Conservation (phyloP, 768 basidiomycete species). For the Leccinum obscurum region DNA sequence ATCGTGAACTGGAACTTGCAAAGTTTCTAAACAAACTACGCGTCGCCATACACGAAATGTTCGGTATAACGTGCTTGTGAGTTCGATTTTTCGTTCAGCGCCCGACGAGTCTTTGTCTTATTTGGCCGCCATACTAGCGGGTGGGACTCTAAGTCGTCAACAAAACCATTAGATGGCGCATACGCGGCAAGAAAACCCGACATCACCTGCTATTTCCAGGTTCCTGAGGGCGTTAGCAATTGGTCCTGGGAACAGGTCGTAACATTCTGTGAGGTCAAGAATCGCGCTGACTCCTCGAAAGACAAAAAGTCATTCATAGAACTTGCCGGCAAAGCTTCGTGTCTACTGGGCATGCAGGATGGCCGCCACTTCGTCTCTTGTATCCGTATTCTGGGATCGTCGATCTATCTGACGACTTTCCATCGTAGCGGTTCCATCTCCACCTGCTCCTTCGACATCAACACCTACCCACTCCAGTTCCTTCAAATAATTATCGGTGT, state of each 20-base stretch:
- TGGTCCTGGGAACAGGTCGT: not conserved
- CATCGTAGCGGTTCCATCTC: not conserved
- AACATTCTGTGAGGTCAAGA: not conserved
- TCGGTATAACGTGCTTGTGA: not conserved
- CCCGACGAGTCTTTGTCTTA: too few relatives aligned
- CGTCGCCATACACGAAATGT: not conserved
- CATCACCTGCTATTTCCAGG: not conserved
- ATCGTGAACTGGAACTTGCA: not conserved
- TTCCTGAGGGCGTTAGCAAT: not conserved
- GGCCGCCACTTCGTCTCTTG: not conserved
- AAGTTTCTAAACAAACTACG: not conserved
- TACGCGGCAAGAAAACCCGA: not conserved
- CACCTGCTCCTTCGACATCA: not conserved
- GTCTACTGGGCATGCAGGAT: not conserved
- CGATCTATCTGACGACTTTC: not conserved
- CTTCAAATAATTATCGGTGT: not conserved
- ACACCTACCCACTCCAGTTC: not conserved
- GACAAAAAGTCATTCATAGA: not conserved
- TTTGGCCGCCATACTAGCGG: not conserved
- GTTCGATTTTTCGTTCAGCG: not conserved
- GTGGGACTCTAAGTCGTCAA: not conserved
- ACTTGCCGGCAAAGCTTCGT: not conserved
- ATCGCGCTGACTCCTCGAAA: not conserved
- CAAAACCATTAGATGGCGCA: not conserved
- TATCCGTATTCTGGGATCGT: not conserved